These are phyloP conservation scores for Paramecium octaurelia DNA, from an alignment of 73 alveolate genomes.

Conservation along the genomic window DNA sequence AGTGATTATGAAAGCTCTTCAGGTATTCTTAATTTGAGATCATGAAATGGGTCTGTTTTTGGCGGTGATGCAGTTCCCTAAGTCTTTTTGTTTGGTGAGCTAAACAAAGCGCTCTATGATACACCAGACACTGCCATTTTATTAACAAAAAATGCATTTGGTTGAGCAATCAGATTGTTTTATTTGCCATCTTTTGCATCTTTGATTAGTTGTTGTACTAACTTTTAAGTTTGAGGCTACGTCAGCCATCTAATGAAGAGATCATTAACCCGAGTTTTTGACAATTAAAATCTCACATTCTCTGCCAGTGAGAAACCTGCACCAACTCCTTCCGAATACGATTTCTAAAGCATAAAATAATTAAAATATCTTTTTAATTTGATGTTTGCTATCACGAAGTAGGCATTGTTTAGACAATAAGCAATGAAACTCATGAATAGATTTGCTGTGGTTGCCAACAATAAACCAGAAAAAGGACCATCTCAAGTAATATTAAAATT, in stretches of 20 bases:
- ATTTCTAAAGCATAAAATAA: conserved; percentile 17
- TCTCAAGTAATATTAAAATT: conserved; percentile 34
- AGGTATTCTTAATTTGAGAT: not conserved
- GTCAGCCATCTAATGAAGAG: conserved; percentile 33
- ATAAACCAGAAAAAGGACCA: conserved; percentile 59
- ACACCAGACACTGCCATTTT: conserved; percentile 37
- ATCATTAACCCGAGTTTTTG: not conserved
- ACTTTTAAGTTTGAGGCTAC: not conserved
- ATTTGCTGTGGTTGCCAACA: conserved; percentile 59
- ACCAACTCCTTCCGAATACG: conserved; percentile 33
- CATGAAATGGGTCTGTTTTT: not conserved
- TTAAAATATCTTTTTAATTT: not conserved
- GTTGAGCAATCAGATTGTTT: not conserved
- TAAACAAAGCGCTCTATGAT: not conserved
- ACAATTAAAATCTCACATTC: not conserved
- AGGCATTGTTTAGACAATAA: not conserved
- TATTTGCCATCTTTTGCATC: conserved; percentile 8
- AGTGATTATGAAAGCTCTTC: conserved; percentile 1
- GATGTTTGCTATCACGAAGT: not conserved
- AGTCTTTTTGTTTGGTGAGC: not conserved
- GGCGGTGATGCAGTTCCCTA: conserved; percentile 3
- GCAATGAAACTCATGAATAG: not conserved
- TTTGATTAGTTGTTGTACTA: not conserved
- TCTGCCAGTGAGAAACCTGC: not conserved
- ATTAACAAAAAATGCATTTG: conserved; percentile 17